Evolutionary conservation across 768 basidiomycete genomes (phyloP), one percentile per base, ranked within the genome.

Genomic region (Lentinus tigrinus): DNA sequence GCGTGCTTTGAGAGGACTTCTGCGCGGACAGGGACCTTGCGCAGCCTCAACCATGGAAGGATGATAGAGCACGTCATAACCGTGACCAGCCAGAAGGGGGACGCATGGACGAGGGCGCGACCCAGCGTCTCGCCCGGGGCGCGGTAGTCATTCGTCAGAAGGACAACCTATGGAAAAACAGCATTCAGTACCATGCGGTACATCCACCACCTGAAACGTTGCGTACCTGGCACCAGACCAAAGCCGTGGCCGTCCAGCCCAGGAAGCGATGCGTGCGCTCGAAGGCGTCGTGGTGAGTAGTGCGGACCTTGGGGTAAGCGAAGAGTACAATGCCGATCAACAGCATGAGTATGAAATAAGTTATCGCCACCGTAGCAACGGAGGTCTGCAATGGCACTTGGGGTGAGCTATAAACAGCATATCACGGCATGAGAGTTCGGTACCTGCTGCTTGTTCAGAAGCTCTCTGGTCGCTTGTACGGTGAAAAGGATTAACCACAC

Each of bases 71-170:
- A 67, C 43, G 81, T 82, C 67, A 85, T 69, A 46, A 82, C 67
- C n/a, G 78, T 66, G 17, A 83, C 74, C 23, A 86, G 68, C 85
- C 85, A 86, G 66, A 86, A 82, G 14, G 82, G 77, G 44, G 78
- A 62, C 4, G 79, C 72, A 23, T 72, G 69, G 5, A 78, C 66
- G 40, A 85, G 68, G 4, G 79, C 77, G 43, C 76, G 69, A 14
- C 75, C 75, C 7, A 84, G 74, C 9, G 75, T 63, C 52, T 74
- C 67, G 23, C 61, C 70, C 16, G 66, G 69, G 3, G 61, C 57
- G 39, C 74, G 76, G 67, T 82, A 83, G 65, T 85, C 84, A 57
- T 82, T 83, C 2, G 75, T 78, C 26, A 85, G 70, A 5, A 82
- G 73, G 19, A 82, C 66, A 42, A 82, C 77, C 78, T 83, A 49